Evolutionary conservation across 441 rosid species (phyloP), one percentile per base, ranked within the genome.

Genomic region (Gossypium laxum): DNA sequence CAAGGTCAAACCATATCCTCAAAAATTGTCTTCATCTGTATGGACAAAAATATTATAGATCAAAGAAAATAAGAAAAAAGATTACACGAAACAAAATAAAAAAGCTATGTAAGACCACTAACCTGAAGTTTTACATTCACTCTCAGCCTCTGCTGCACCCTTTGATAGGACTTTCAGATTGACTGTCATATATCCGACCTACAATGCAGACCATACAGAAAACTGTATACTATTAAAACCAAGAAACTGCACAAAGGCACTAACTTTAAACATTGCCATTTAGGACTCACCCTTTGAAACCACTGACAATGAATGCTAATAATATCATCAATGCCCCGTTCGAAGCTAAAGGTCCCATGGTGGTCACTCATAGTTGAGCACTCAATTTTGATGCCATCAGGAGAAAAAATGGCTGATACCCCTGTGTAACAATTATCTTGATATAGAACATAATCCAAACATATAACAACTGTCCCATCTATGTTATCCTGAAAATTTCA

Each of bases 271-370:
- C 72, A 50, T 57, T 22, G 50, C 56, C 19, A 26, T 69, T 41
- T 17, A 63, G 54, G 41, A 67, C 95, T 87, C 81, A 94, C 97
- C 82, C 80, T 86, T 75, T 79, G 87, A 75, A 84, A 79, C 83
- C 88, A 84, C 69, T 76, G 88, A 73, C 88, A 83, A 54, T 84
- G 81, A 17, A 94, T 87, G 45, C 73, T 78, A 67, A 91, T 66
- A 65, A 94, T 86, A 78, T 91, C 96, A 70, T 87, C 95, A 71
- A 94, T 78, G 76, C 77, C 82, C 83, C 76, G 82, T 70, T 89
- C 89, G 70, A 85, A 66, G 74, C 69, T 77, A 58, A 80, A 78
- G 63, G 73, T 62, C 73, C 68, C 84, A 61, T 77, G 82, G 59
- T 80, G 81, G 66, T 78, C 81, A 79, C 60, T 8, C 8, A 72